phyloP scores from a whole-genome alignment of 2,329 filamentous ascomycete species.

The Apiospora saccharicola region DNA sequence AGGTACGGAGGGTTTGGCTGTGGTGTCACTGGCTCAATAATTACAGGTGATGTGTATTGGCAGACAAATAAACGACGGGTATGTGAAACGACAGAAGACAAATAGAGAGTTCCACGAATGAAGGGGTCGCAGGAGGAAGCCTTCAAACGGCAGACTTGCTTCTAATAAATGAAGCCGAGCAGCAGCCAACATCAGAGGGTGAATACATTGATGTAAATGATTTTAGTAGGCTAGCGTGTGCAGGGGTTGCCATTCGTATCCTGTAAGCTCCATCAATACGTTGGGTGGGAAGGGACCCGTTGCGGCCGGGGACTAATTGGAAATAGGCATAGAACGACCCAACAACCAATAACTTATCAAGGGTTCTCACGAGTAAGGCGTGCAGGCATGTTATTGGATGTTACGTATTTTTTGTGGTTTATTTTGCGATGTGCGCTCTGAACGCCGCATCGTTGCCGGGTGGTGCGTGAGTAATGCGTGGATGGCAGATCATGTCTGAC shows the following conservation, averaged over 20 bases:
- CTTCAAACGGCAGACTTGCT: constrained; percentile 10
- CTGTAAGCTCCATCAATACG: constrained; percentile 1
- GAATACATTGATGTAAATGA: neutral
- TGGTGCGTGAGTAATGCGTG: neutral
- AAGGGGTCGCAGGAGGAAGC: constrained; percentile 3
- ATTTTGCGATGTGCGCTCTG: neutral
- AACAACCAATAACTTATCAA: neutral
- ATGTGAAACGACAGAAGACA: neutral
- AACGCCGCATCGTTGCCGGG: neutral
- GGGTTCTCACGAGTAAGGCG: neutral
- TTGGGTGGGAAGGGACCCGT: constrained; percentile 13
- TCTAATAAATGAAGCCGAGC: constrained; percentile 20
- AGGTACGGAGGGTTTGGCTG: neutral
- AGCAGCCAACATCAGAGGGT: neutral
- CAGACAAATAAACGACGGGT: neutral
- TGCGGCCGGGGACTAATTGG: neutral
- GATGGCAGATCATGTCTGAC: constrained; percentile 7
- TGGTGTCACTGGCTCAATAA: neutral
- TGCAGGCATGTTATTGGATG: neutral
- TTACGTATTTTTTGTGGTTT: neutral
- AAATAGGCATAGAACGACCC: neutral
- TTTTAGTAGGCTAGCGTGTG: neutral
- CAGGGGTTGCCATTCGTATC: constrained; percentile 5
- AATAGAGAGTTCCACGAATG: constrained; percentile 5
- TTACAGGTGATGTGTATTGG: neutral